phyloP scores from a whole-genome alignment of 1,284 basidiomycete genomes.

The Blastosporella zonata region DNA sequence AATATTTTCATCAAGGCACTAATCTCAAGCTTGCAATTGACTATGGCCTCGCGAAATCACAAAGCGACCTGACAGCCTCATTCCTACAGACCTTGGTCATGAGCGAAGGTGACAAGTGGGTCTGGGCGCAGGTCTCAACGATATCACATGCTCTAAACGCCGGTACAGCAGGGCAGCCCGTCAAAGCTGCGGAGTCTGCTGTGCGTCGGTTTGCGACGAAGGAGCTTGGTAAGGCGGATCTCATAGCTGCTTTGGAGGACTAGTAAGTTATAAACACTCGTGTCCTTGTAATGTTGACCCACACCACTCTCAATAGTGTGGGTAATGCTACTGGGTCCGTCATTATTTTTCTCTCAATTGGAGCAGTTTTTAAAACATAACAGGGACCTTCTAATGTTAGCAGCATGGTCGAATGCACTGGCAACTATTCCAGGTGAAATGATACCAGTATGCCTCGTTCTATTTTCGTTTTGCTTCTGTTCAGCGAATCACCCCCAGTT shows the following conservation, averaged over 20 bases:
- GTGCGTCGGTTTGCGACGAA: slow-evolving; percentile 76
- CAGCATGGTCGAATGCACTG: slow-evolving; percentile 63
- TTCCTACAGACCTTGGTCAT: slow-evolving; percentile 83
- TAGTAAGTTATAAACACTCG: slow-evolving; percentile 50
- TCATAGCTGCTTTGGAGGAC: slow-evolving; percentile 77
- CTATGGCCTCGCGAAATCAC: slow-evolving; percentile 70
- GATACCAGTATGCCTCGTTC: slow-evolving; percentile 54
- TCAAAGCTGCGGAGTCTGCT: slow-evolving; percentile 58
- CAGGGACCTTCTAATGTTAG: slow-evolving; percentile 67
- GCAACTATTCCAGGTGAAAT: slow-evolving; percentile 49
- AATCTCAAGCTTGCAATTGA: slow-evolving; percentile 84
- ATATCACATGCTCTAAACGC: slow-evolving; percentile 60
- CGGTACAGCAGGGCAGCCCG: slow-evolving; percentile 65
- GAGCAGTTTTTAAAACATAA: slow-evolving; percentile 10
- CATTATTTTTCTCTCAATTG: not conserved
- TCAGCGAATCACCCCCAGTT: slow-evolving; percentile 39
- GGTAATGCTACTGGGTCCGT: slow-evolving; percentile 70
- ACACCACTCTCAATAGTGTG: slow-evolving; percentile 43
- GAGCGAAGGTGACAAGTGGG: slow-evolving; percentile 85
- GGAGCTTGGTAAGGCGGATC: slow-evolving; percentile 70
- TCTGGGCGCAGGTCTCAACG: slow-evolving; percentile 55
- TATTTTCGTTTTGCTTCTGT: slow-evolving; percentile 1
- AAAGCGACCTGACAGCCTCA: slow-evolving; percentile 76
- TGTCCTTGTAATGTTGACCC: slow-evolving; percentile 1
- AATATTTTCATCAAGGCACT: slow-evolving; percentile 39